Evolutionary conservation across 2,329 filamentous ascomycete species (phyloP).

Genomic region (Acarospora socialis): DNA sequence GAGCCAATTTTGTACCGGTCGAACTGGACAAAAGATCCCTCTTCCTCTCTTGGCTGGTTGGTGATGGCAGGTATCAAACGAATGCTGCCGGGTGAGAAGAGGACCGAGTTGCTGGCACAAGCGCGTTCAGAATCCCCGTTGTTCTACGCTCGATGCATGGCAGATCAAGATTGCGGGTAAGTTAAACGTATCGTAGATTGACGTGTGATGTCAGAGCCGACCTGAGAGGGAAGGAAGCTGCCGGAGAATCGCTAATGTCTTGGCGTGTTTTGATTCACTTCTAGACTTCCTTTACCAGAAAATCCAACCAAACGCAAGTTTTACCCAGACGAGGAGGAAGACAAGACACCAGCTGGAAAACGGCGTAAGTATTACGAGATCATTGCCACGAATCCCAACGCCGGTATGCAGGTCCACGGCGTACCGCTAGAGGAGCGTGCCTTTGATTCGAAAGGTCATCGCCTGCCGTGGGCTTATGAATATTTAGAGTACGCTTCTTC

Average conservation of each 20-base stretch:
- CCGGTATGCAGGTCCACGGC: slow-evolving; percentile 49
- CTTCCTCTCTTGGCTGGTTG: not conserved
- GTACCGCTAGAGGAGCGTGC: slow-evolving; percentile 50
- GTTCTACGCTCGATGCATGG: slow-evolving; percentile 3
- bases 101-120: not conserved
- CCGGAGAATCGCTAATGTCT: too few relatives aligned
- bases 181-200: too few relatives aligned
- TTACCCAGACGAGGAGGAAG: too few relatives aligned
- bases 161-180: too few relatives aligned
- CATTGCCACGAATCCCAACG: not conserved
- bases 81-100: slow-evolving; percentile 3
- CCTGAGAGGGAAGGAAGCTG: too few relatives aligned
- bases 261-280: too few relatives aligned
- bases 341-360: too few relatives aligned
- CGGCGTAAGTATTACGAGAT: too few relatives aligned
- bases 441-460: slow-evolving; percentile 42
- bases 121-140: not conserved
- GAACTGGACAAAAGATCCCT: not conserved
- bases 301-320: too few relatives aligned
- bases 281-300: too few relatives aligned
- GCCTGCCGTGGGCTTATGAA: slow-evolving; percentile 49
- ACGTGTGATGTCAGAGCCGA: too few relatives aligned
- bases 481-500: slow-evolving; percentile 41
- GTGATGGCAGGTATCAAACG: slow-evolving; percentile 1
- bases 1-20: slow-evolving; percentile 1